Conservation (phyloP, 225 moss, liverwort and hornwort species). For the Bryoerythrophyllum caledonicum region DNA sequence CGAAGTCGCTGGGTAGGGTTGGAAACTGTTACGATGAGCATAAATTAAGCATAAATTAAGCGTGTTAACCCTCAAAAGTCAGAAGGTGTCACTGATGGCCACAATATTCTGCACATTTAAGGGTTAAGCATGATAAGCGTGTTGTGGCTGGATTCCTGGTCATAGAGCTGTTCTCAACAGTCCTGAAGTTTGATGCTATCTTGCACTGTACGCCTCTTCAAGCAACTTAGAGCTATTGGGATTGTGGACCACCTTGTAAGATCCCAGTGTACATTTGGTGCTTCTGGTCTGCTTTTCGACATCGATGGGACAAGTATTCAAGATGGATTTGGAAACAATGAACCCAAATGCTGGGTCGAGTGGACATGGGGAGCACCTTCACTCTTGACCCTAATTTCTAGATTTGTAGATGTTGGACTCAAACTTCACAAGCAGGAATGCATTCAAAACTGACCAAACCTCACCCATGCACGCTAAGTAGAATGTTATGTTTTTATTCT, state of each 20-base stretch:
- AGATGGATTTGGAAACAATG: too few relatives aligned
- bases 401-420: too few relatives aligned
- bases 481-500: conserved; percentile 12
- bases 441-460: neutral
- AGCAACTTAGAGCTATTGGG: neutral
- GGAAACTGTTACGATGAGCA: too few relatives aligned
- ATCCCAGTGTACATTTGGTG: neutral
- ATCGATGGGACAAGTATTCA: neutral
- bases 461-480: neutral
- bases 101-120: too few relatives aligned
- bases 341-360: too few relatives aligned
- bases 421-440: neutral
- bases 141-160: neutral
- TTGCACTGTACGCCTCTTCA: neutral
- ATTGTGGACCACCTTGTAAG: neutral
- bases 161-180: neutral
- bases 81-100: too few relatives aligned
- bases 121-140: neutral
- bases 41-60: too few relatives aligned
- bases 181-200: neutral
- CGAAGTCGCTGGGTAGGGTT: neutral
- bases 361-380: too few relatives aligned
- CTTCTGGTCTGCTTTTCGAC: neutral
- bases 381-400: too few relatives aligned
- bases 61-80: too few relatives aligned